Base-by-base conservation (phyloP, 345 rosid genomes). In the Acer campestre region DNA sequence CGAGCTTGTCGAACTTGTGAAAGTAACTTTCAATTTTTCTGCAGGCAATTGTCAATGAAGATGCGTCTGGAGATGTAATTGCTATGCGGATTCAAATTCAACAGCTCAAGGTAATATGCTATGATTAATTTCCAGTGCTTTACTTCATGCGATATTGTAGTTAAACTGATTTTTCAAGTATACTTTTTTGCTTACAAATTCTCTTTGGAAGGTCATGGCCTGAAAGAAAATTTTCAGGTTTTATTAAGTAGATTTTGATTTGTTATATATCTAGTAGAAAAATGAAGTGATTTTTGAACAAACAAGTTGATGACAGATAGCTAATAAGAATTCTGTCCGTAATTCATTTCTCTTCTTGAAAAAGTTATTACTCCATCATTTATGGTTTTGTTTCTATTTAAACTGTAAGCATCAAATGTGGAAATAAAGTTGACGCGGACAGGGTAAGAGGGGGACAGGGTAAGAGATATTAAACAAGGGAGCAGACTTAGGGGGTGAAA, bases 1-100 rank as follows among this genome's bases (percentile, higher is more conserved):
- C 64, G 53, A 53, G 17, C 68, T 79, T n/a, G 68, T 23, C 64
- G 46, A 53, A 53, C 68, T 79, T 23, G 68, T 22, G n/a, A 71
- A 78, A 75, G 42, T 75, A 58, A 29, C 40, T 49, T 27, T 42
- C 10, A 61, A 67, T 46, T 61, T 49, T 77, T 53, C 55, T 78
- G 75, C 83, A 96, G 99, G 99, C 98, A 66, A 87, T 96, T 77
- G 86, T 96, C 73, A 96, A 96, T 67, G 99, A 96, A 88, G 99
- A 96, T 86, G 92, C 99, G 70, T 92, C 94, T 44, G 99, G 99
- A 73, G 98, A 96, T 89, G 94, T 94, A 68, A 85, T 94, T 85
- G 90, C 94, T 67, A 94, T 96, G 99, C 84, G 99, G 67, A 68
- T 86, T 81, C 97, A 96, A 87, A 96, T 96, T 76, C 99, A 96